Percentiles rank a stretch among this genome's conserved stretches.
Evolutionary conservation across 371 early-diverging fungal genomes (phyloP).

Genomic region (Rhizopus sp.): DNA sequence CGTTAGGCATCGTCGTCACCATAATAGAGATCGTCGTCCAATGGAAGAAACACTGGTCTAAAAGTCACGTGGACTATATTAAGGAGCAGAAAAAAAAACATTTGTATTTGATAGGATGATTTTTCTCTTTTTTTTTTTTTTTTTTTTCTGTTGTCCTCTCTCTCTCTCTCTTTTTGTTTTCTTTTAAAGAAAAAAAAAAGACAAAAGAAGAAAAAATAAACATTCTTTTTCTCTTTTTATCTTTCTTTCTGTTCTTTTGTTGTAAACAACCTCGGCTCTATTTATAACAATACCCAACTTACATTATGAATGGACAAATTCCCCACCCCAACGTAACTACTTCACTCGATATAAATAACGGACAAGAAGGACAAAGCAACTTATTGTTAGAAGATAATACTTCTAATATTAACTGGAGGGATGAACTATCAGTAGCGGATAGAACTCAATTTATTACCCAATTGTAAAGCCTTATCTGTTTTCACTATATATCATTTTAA

Average conservation of each 20-base stretch:
- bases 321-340: not conserved
- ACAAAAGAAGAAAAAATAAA: too few species aligned
- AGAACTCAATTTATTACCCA: slow-evolving; percentile 32
- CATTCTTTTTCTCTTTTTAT: not conserved
- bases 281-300: not conserved
- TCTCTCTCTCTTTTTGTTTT: not conserved
- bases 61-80: slow-evolving; percentile 4
- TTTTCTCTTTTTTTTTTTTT: slow-evolving; percentile 1
- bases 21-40: slow-evolving; percentile 7
- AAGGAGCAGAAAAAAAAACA: not conserved
- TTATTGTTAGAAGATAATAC: slow-evolving; percentile 4
- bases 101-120: not conserved
- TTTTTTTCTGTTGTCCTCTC: not conserved
- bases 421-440: slow-evolving; percentile 30
- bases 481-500: not conserved
- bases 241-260: not conserved
- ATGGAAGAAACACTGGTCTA: slow-evolving; percentile 1
- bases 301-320: not conserved
- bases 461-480: slow-evolving; percentile 42
- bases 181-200: not conserved
- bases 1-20: slow-evolving; percentile 20
- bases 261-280: too few species aligned
- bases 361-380: slow-evolving; percentile 1
- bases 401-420: slow-evolving; percentile 33
- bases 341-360: not conserved